Evolutionary conservation across 1,139 yeast species (phyloP).

Genomic region (Pichia sp.): DNA sequence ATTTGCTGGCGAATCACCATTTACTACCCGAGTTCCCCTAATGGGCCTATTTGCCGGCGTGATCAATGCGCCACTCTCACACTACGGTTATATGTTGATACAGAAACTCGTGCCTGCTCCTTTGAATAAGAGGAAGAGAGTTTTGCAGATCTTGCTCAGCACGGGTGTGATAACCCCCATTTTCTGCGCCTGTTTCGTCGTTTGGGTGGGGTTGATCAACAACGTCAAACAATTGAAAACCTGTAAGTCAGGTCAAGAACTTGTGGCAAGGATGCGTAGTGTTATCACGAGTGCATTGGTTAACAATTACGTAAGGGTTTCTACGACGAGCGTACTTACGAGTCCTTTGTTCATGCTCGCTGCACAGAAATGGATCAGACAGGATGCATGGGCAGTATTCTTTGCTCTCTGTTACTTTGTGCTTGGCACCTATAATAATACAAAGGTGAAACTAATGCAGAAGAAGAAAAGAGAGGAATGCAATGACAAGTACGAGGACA

Average conservation of each 20-base stretch:
- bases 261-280: slow-evolving; percentile 23
- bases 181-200: slow-evolving; percentile 48
- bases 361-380: slow-evolving; percentile 70
- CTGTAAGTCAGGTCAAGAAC: slow-evolving; percentile 19
- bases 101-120: slow-evolving; percentile 39
- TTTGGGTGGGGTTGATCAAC: slow-evolving; percentile 45
- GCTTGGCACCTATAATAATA: slow-evolving; percentile 73
- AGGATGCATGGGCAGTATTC: slow-evolving; percentile 80
- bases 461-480: slow-evolving; percentile 5
- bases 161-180: slow-evolving; percentile 60
- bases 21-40: slow-evolving; percentile 44
- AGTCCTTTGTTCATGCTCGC: slow-evolving; percentile 55
- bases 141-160: slow-evolving; percentile 54
- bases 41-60: slow-evolving; percentile 71
- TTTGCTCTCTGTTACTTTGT: slow-evolving; percentile 68
- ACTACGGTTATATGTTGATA: slow-evolving; percentile 45
- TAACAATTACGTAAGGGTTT: slow-evolving; percentile 47
- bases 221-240: slow-evolving; percentile 9
- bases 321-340: slow-evolving; percentile 57
- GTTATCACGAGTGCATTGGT: not conserved
- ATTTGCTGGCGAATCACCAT: slow-evolving; percentile 35
- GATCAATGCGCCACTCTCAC: slow-evolving; percentile 70
- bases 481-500: no score
- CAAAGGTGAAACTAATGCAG: slow-evolving; percentile 26
- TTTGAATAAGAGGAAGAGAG: slow-evolving; percentile 33